phyloP scores from a whole-genome alignment of 495 filamentous ascomycete genomes.

The Penicillium psychrofluorescens region DNA sequence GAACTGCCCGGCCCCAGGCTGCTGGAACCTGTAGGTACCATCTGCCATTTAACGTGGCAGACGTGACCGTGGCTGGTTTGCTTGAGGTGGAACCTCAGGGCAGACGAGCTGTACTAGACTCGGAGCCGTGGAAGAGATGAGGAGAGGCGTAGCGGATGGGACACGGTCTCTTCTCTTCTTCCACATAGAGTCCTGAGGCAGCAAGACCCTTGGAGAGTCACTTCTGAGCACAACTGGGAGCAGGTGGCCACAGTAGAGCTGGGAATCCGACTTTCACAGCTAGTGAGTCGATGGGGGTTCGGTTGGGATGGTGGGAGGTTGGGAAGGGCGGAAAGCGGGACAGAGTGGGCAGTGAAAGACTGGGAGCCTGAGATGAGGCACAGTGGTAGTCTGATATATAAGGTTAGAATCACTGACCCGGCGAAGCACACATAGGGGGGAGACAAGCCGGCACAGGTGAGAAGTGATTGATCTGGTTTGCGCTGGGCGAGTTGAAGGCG shows the following conservation, averaged over 20 bases:
- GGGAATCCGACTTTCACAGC: too few relatives aligned
- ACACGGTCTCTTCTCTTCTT: constrained; percentile 46
- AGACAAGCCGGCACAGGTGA: not conserved
- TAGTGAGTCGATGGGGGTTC: too few relatives aligned
- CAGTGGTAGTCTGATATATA: too few relatives aligned
- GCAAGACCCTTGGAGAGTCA: constrained; percentile 21
- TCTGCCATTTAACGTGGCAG: constrained; percentile 70
- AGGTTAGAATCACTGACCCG: too few relatives aligned
- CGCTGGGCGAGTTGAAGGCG: not conserved
- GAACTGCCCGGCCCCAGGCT: constrained; percentile 60
- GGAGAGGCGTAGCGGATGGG: constrained; percentile 33
- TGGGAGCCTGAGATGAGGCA: too few relatives aligned
- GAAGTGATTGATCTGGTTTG: not conserved
- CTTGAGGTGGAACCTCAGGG: constrained; percentile 19
- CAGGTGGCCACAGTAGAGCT: constrained; percentile 1
- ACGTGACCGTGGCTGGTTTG: constrained; percentile 33
- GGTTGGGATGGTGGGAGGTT: too few relatives aligned
- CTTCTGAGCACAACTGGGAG: constrained; percentile 4
- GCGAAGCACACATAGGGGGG: too few relatives aligned
- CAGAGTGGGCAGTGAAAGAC: too few relatives aligned
- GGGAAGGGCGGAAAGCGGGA: too few relatives aligned
- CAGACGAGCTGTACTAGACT: constrained; percentile 13
- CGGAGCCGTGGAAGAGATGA: constrained; percentile 18
- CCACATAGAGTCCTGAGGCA: constrained; percentile 39
- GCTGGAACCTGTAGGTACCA: constrained; percentile 71